Evolutionary conservation across 257 asterid species (phyloP).

Genomic region (Solanum gandarillasii): DNA sequence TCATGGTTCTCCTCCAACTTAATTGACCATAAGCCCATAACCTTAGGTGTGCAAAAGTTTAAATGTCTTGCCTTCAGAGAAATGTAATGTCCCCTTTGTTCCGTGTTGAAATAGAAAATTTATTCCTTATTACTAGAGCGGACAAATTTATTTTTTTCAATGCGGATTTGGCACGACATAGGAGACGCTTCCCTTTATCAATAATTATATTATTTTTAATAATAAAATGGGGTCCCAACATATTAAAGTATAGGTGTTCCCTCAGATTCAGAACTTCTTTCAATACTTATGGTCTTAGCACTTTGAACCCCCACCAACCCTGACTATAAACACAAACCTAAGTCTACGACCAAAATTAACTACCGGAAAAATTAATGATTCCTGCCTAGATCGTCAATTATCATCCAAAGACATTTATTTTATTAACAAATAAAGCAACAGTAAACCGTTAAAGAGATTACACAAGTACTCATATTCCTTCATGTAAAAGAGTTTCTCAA

Average conservation of each 20-base stretch:
- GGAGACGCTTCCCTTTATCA: neutral
- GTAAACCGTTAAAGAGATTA: neutral
- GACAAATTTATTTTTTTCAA: neutral
- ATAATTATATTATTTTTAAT: neutral
- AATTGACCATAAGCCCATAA: neutral
- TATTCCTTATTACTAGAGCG: neutral
- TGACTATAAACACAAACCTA: neutral
- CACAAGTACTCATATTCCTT: slow-evolving; percentile 3
- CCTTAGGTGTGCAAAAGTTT: neutral
- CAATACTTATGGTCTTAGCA: neutral
- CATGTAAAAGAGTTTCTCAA: slow-evolving; percentile 1
- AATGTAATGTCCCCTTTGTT: neutral
- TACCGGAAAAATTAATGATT: neutral
- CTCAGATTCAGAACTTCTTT: neutral
- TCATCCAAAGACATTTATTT: neutral
- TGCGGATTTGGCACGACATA: neutral
- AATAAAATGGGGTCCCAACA: neutral
- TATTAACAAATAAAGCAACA: neutral
- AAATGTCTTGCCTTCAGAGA: neutral
- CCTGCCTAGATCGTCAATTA: neutral
- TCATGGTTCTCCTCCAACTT: neutral
- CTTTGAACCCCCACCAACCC: neutral
- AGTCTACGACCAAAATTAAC: neutral
- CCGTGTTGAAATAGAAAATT: neutral
- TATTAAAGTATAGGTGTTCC: neutral